Percentiles rank a stretch among this genome's conserved stretches.
Evolutionary conservation across 106 monocot genomes (phyloP).

Genomic region (Allium sativum): DNA sequence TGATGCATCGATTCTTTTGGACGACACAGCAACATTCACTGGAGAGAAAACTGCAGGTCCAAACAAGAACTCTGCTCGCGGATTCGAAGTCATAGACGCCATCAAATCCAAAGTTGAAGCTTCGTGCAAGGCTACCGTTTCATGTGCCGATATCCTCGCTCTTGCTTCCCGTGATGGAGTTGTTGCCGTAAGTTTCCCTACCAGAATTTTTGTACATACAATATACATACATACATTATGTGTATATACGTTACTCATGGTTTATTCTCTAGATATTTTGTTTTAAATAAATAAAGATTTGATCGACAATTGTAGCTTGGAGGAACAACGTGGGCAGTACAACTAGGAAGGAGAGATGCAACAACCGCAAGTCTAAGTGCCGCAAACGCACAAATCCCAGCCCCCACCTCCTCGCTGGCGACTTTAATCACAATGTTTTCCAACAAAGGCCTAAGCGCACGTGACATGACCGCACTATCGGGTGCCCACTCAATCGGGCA

Average conservation of each 20-base stretch:
- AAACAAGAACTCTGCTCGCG: slow-evolving; percentile 1
- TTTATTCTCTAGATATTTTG: neutral
- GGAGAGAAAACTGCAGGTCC: slow-evolving; percentile 8
- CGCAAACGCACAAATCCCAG: slow-evolving; percentile 23
- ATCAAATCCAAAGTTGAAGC: slow-evolving; percentile 2
- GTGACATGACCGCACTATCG: slow-evolving; percentile 32
- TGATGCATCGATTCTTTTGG: slow-evolving; percentile 10
- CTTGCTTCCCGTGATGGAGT: neutral
- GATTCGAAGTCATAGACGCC: slow-evolving; percentile 7
- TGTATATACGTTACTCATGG: neutral
- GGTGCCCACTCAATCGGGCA: slow-evolving; percentile 35
- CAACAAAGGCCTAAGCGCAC: slow-evolving; percentile 16
- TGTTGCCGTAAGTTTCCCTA: neutral
- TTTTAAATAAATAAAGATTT: no score
- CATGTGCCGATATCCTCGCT: slow-evolving; percentile 10
- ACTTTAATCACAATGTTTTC: slow-evolving; percentile 15
- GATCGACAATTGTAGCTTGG: slow-evolving; percentile 10
- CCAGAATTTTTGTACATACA: neutral
- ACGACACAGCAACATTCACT: slow-evolving; percentile 4
- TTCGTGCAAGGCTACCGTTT: neutral
- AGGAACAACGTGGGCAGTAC: slow-evolving; percentile 25
- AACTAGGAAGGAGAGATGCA: slow-evolving; percentile 22
- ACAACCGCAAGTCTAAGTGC: slow-evolving; percentile 21
- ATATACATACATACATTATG: neutral
- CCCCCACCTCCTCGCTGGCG: slow-evolving; percentile 1